Evolutionary conservation across 805 yeast genomes (phyloP), one percentile per base, ranked within the genome.

Genomic region (Monosporozyma siamensis): DNA sequence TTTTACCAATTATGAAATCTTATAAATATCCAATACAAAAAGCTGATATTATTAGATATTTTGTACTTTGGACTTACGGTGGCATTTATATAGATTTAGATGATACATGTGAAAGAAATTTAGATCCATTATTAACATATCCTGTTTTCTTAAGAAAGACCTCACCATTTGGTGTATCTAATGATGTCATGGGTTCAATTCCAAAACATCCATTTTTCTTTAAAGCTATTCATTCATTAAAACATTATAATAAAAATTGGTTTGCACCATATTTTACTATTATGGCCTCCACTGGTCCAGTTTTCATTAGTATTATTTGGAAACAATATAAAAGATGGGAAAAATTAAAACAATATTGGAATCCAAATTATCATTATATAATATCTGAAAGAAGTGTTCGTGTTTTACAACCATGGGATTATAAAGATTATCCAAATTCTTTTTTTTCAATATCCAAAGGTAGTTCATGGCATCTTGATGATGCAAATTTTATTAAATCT

Each of bases 211-310:
- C 95, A 2, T 84, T 88, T 63, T 85, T 86, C 67, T 58, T 70
- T 34, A 79, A 79, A 56, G 84, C 72, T 12, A 71, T 85, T 43
- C 80, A 80, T 46, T 73, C 72, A 40, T 69, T 88, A 46, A 61
- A 77, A 47, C 68, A 64, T 41, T 80, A 76, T 56, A 77, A 86
- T 56, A 70, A 72, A 51, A 82, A 84, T 62, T 87, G 94, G 83
- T 63, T 82, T 26, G 78, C 83, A 14, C 95, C 96, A 5, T 88
- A 88, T 64, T 69, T 88, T 45, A 87, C 96, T 15, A 86, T 88
- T 58, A 88, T 88, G 96, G 83, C 77, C 58, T 79, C 94, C 11
- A 88, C 97, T 0, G 97, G 97, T 11, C 96, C 97, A 0, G 64
- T 88, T 44, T 87, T 85, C 55, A 67, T 88, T 38, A 80, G 89